Evolutionary conservation across 176 grass and related monocot species (phyloP), one percentile per base, ranked within the genome.

Genomic region (Juncus inflexus): DNA sequence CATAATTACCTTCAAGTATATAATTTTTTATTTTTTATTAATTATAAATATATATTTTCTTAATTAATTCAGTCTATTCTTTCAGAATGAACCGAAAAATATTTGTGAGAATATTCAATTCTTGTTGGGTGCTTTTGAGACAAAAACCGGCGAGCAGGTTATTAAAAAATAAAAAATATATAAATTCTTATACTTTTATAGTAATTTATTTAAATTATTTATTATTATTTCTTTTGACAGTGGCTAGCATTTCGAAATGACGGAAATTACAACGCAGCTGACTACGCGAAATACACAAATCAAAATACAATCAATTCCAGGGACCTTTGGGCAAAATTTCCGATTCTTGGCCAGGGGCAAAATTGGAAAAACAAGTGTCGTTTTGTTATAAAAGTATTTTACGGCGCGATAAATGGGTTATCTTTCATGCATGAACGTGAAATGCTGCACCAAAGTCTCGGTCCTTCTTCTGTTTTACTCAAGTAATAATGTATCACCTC

Each of bases 61-160:
- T 40, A 51, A 62, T 78, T 71, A 1, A 4, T 56, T 42, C 15
- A 38, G 12, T 11, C 54, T 69, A 9, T 73, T 53, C 43, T 67
- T 79, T 37, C 78, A 96, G 91, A 80, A 60, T 63, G 71, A 96
- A 47, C 37, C 47, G 51, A 67, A 41, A 3, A 71, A 63, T 73
- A 77, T 88, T n/a, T 91, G 79, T 66, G 60, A 80, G 42, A 88
- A 96, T 55, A 85, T 96, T 74, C 87, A 91, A 54, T 88, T 81
- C 76, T 74, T 96, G 61, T 76, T 96, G 73, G 87, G 91, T 62
- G 91, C 84, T 43, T 96, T 96, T 66, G 91, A 96, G 84, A 96
- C 91, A 49, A 64, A 70, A 79, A 91, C 79, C 15, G 91, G 91
- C 73, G 91, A 96, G 71, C 87, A 96, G 91, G 91, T 96, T 74